Conservation (phyloP, 805 yeast genomes). For the Cyberlindnera maritima region DNA sequence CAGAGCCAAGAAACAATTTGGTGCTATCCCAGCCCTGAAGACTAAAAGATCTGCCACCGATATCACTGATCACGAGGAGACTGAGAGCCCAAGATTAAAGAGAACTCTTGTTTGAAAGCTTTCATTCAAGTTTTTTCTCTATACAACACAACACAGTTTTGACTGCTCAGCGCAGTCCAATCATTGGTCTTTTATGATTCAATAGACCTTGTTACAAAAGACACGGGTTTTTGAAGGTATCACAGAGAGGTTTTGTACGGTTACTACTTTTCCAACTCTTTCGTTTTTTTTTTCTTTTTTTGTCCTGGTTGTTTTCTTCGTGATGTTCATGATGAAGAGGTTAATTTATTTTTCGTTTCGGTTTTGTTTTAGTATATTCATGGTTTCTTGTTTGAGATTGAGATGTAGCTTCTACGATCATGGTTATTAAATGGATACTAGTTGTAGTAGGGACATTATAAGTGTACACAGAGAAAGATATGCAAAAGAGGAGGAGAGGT, state of each 20-base stretch:
- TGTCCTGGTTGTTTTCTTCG: too few species aligned
- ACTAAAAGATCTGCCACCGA: slow-evolving; percentile 27
- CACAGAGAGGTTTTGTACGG: neutral
- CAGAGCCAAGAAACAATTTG: slow-evolving; percentile 24
- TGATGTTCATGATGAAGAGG: neutral
- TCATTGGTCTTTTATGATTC: neutral
- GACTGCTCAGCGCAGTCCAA: neutral
- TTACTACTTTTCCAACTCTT: neutral
- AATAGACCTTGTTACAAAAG: neutral
- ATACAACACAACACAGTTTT: slow-evolving; percentile 1
- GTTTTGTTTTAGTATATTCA: neutral
- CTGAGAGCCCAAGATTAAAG: slow-evolving; percentile 27
- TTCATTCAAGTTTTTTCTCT: neutral
- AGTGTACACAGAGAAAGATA: neutral
- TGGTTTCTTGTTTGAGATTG: neutral
- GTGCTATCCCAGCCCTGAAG: slow-evolving; percentile 10
- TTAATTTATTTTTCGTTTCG: neutral
- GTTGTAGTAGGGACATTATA: neutral
- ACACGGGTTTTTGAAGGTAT: neutral
- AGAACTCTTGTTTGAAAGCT: slow-evolving; percentile 17
- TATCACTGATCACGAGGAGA: slow-evolving; percentile 25
- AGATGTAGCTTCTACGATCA: neutral
- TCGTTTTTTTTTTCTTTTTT: too few species aligned
- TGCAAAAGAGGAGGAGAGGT: neutral
- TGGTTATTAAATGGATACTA: neutral